Base-by-base conservation (phyloP, 139 green algal species). In the Picochlorum sp. region DNA sequence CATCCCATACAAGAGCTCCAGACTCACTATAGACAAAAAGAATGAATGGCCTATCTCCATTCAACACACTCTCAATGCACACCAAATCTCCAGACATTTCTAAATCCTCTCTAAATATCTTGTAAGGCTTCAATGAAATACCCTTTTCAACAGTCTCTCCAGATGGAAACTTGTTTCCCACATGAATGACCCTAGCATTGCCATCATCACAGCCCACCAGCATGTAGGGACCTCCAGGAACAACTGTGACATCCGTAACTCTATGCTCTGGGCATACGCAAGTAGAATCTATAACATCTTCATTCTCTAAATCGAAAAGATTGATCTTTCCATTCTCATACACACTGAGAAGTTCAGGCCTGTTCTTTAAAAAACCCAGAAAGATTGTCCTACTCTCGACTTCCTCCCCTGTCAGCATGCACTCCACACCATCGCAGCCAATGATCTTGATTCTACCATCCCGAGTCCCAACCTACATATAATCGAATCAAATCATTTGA, bases 361-460 rank as follows among this genome's bases (percentile, higher is more conserved):
- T 66, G 50, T 67, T 38, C 3, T 34, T 28, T 24, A 84, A 57
- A 61, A 84, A 84, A n/a, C 70, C 69, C 20, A 84, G 44, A 44
- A 75, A 55, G 38, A 57, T 49, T 8, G 75, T 83, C 47, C 34
- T 54, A 5, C 63, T 62, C 16, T 63, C 66, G 13, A 41, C 34
- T 41, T 54, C 69, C 8, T 45, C 21, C 13, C 52, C 58, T 26
- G 23, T 30, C 38, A 82, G 26, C 21, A 59, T 72, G 24, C 14
- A 44, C 50, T 84, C 77, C 34, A 83, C 75, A 2, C 77, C 71
- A 31, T 69, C 62, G 18, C 21, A 57, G 0, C 77, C 77, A 24
- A 83, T 59, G 24, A 84, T 41, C 45, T 83, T 81, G 9, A 84
- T 37, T 11, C 74, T 51, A 11, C 77, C 77, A 63, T 84, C 75